Conservation (phyloP, 208 protist species). For the Wallacemonas collosoma region DNA sequence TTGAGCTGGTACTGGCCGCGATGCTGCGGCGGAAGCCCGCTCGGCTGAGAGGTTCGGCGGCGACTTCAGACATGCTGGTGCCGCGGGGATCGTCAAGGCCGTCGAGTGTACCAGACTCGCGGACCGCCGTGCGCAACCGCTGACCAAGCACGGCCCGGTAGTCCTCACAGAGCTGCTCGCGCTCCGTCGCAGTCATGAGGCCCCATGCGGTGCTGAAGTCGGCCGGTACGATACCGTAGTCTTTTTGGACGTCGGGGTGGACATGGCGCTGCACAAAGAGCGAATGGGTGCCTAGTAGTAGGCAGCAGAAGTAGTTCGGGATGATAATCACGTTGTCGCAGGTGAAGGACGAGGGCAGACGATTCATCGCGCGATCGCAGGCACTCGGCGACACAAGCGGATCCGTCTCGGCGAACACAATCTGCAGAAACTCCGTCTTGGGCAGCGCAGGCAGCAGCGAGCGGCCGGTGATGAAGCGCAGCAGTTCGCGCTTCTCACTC, state of each 20-base stretch:
- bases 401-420: slow-evolving; percentile 16
- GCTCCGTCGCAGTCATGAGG: slow-evolving; percentile 14
- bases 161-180: neutral
- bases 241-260: neutral
- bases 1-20: neutral
- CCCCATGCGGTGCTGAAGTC: slow-evolving; percentile 23
- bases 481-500: slow-evolving; percentile 35
- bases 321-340: slow-evolving; percentile 33
- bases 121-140: slow-evolving; percentile 19
- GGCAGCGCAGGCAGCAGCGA: slow-evolving; percentile 20
- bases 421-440: slow-evolving; percentile 28
- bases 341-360: slow-evolving; percentile 28
- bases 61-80: neutral
- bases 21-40: slow-evolving; percentile 13
- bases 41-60: neutral
- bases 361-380: slow-evolving; percentile 30
- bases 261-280: slow-evolving; percentile 8
- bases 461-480: slow-evolving; percentile 57
- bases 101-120: slow-evolving; percentile 14
- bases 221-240: neutral
- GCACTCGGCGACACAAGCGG: neutral
- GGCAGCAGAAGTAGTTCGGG: slow-evolving; percentile 48
- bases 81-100: neutral
- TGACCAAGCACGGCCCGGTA: slow-evolving; percentile 18
- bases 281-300: slow-evolving; percentile 27